Evolutionary conservation across 2,329 filamentous ascomycete species (phyloP), one percentile per base, ranked within the genome.

Genomic region (Bisporella sp.): DNA sequence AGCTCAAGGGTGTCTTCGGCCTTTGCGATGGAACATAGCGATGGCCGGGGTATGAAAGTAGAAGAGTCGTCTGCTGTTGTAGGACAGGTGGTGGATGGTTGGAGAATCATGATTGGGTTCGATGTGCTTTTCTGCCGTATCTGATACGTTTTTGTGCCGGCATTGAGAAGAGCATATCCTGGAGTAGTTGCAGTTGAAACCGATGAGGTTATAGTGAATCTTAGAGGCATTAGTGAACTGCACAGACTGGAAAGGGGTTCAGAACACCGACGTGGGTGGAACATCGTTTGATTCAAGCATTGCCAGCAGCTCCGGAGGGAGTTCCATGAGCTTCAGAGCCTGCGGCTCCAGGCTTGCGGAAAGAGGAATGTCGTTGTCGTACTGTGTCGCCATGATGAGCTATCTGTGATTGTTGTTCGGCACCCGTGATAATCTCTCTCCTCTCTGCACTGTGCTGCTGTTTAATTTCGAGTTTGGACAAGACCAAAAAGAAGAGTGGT

Each of bases 81-180:
- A 6, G 59, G 55, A 3, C 42, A 31, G 1, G 59, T 61, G 1
- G 41, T 39, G 5, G 62, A 64, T 13, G 72, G 67, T 30, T 68
- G 63, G 32, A 84, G 68, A 3, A 85, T 64, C 59, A 84, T 76
- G 44, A 85, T 71, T n/a, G 77, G 76, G 61, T 85, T 85, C 43
- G 81, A 85, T 0, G 81, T 84, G 63, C 84, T 84, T 63, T 84
- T 84, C 60, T 84, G 81, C 31, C 77, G 78, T 44, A 85, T 71
- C 5, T 73, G 72, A 66, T 82, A 85, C 12, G 73, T 76, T 57
- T 73, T 75, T 48, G 69, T 65, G 4, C 72, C 73, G 1, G 74
- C 73, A 57, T 69, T 74, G 48, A 84, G 72, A 41, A 82, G 62
- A 30, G 79, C 79, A 9, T 71, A 70, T n/a, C 71, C 66, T 28